phyloP scores from a whole-genome alignment of 345 rosid genomes.

The Durio zibethinus region DNA sequence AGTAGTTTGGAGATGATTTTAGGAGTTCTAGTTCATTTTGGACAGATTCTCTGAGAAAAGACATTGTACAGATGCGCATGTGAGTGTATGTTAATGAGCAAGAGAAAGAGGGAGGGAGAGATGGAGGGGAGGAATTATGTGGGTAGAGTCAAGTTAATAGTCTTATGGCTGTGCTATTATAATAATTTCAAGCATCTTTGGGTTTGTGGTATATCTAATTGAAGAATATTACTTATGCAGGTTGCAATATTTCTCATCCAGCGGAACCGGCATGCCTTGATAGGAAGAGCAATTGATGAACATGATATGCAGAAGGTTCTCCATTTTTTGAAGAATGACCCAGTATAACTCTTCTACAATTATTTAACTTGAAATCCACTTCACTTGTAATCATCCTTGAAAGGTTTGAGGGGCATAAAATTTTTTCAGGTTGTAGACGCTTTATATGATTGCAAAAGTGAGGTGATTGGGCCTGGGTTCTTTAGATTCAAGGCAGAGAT shows the following conservation, averaged over 20 bases:
- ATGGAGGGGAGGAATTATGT: neutral
- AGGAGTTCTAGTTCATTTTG: neutral
- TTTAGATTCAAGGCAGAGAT: conserved; percentile 98
- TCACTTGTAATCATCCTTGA: neutral
- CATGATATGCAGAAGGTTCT: conserved; percentile 94
- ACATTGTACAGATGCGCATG: neutral
- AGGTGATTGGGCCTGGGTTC: conserved; percentile 99
- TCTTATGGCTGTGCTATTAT: neutral
- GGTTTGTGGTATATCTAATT: neutral
- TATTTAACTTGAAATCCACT: neutral
- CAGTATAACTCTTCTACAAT: conserved; percentile 46
- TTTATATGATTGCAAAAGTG: conserved; percentile 95
- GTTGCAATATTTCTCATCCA: conserved; percentile 98
- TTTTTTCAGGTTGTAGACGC: conserved; percentile 81
- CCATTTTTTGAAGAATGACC: conserved; percentile 66
- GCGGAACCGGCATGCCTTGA: conserved; percentile 94
- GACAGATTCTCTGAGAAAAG: neutral
- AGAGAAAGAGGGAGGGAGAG: neutral
- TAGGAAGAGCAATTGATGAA: conserved; percentile 98
- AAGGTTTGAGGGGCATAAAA: conserved; percentile 6
- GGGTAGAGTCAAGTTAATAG: neutral
- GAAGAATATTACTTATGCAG: conserved; percentile 30
- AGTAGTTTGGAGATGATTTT: neutral
- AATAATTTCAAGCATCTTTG: neutral
- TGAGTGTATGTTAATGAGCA: neutral